phyloP scores from a whole-genome alignment of 164 flowering plant species.

The Pachysandra terminalis region DNA sequence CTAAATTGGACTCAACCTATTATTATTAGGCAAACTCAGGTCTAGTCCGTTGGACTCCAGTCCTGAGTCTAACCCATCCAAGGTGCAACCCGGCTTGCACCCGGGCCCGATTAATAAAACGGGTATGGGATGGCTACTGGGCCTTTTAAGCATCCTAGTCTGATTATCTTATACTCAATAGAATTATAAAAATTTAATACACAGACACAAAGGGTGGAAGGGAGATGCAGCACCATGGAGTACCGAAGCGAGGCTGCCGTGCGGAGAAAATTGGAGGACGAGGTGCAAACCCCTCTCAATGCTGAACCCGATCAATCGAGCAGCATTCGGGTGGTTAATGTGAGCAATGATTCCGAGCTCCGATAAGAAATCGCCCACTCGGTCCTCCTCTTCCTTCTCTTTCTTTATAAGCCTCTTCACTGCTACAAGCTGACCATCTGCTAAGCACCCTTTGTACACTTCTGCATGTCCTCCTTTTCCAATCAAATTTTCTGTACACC shows the following conservation, averaged over 20 bases:
- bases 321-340: constrained; percentile 79
- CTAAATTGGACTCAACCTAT: too few species aligned
- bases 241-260: constrained; percentile 79
- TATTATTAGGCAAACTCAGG: too few species aligned
- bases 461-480: constrained; percentile 96
- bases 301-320: constrained; percentile 72
- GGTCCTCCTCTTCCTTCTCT: constrained; percentile 53
- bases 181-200: too few species aligned
- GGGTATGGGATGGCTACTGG: too few species aligned
- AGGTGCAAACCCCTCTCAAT: constrained; percentile 73
- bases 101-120: too few species aligned
- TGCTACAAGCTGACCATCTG: constrained; percentile 75
- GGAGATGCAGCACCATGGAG: constrained; percentile 51
- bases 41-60: too few species aligned
- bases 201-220: neutral
- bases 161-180: too few species aligned
- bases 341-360: constrained; percentile 97
- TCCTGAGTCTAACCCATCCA: too few species aligned
- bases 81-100: too few species aligned
- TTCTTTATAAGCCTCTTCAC: constrained; percentile 68
- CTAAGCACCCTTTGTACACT: constrained; percentile 73
- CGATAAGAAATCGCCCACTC: constrained; percentile 70
- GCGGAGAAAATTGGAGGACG: constrained; percentile 71
- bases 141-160: too few species aligned
- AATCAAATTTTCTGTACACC: constrained; percentile 81